phyloP scores from a whole-genome alignment of 345 rosid genomes.

The Gossypium turneri region DNA sequence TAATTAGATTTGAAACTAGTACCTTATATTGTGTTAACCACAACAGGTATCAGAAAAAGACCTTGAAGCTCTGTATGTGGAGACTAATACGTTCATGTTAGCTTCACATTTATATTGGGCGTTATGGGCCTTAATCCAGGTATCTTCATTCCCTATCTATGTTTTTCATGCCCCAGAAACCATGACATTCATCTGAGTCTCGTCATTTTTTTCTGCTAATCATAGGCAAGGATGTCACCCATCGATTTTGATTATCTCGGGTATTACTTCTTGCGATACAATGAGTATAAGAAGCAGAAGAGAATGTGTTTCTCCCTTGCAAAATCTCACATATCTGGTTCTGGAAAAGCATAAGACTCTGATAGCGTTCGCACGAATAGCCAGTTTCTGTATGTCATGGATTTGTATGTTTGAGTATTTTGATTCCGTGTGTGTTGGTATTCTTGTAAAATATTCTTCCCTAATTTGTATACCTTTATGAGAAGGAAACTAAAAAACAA shows the following conservation, averaged over 20 bases:
- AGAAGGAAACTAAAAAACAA: neutral
- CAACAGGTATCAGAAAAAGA: constrained; percentile 63
- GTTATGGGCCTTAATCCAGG: constrained; percentile 94
- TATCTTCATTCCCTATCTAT: constrained; percentile 9
- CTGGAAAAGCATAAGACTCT: constrained; percentile 12
- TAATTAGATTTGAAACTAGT: neutral
- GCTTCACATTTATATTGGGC: constrained; percentile 93
- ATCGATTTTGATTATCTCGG: constrained; percentile 77
- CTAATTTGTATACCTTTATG: neutral
- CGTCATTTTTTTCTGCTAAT: neutral
- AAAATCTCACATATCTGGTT: constrained; percentile 41
- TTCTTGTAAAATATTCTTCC: constrained; percentile 19
- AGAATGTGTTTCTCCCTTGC: constrained; percentile 50
- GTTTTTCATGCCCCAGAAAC: constrained; percentile 1
- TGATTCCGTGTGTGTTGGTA: neutral
- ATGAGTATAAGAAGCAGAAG: constrained; percentile 80
- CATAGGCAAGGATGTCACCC: constrained; percentile 91
- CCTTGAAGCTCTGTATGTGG: constrained; percentile 57
- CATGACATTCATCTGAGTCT: neutral
- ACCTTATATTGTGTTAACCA: neutral
- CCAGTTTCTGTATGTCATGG: constrained; percentile 5
- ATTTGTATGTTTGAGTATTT: neutral
- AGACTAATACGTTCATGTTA: constrained; percentile 67
- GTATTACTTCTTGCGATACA: constrained; percentile 81
- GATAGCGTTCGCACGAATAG: neutral